These are phyloP conservation scores for Naematelia aurantialba DNA, from an alignment of 768 basidiomycete species.

Conservation along the genomic window DNA sequence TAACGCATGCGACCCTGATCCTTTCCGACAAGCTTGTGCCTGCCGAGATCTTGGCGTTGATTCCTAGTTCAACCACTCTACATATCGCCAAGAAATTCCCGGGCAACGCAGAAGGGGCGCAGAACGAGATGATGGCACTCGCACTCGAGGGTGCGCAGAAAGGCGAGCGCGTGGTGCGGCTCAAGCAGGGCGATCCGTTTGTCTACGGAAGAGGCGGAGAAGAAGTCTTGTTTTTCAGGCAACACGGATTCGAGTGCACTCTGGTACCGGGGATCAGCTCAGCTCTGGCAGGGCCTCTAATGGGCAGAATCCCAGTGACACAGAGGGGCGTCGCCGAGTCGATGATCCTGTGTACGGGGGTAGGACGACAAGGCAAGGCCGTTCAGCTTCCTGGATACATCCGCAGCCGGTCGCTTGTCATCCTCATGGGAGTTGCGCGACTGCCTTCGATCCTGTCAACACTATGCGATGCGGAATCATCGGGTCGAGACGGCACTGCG, in stretches of 20 bases:
- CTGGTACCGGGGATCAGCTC: conserved; percentile 88
- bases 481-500: conserved; percentile 54
- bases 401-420: conserved; percentile 69
- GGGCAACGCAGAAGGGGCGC: conserved; percentile 91
- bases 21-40: conserved; percentile 97
- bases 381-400: conserved; percentile 86
- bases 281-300: conserved; percentile 81
- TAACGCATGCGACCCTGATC: conserved; percentile 79
- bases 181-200: conserved; percentile 96
- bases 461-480: conserved; percentile 48
- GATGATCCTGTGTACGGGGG: conserved; percentile 87
- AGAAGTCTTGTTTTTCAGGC: conserved; percentile 87
- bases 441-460: conserved; percentile 67
- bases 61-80: conserved; percentile 64
- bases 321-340: conserved; percentile 91
- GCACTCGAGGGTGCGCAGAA: conserved; percentile 75
- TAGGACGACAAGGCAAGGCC: conserved; percentile 76
- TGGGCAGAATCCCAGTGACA: conserved; percentile 88
- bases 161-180: conserved; percentile 80
- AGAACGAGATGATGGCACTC: conserved; percentile 88
- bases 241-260: conserved; percentile 74
- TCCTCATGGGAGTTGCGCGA: conserved; percentile 94
- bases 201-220: conserved; percentile 93
- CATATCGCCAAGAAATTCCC: conserved; percentile 96
- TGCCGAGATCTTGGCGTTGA: conserved; percentile 73